These are phyloP conservation scores for Dothistroma septosporum DNA, from an alignment of 2,329 filamentous ascomycete genomes.

Conservation along the genomic window DNA sequence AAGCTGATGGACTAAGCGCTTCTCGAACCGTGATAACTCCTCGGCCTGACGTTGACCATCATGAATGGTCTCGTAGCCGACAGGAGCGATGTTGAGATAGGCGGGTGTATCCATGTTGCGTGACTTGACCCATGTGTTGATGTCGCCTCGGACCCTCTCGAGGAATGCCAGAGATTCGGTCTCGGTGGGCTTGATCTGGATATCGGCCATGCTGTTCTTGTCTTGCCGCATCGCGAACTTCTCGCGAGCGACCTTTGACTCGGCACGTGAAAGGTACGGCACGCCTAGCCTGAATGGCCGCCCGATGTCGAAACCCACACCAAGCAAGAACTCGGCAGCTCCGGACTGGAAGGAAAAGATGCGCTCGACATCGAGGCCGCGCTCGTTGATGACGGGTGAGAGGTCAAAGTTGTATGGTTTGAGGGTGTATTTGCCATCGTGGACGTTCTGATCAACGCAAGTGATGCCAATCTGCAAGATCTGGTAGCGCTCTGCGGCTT, in stretches of 20 bases:
- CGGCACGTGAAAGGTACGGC: slow-evolving; percentile 58
- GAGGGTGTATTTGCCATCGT: slow-evolving; percentile 54
- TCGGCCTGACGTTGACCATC: slow-evolving; percentile 19
- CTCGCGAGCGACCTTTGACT: slow-evolving; percentile 49
- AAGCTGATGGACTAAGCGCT: slow-evolving; percentile 62
- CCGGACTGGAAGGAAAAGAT: slow-evolving; percentile 56
- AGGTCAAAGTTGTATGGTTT: slow-evolving; percentile 63
- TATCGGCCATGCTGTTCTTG: slow-evolving; percentile 40
- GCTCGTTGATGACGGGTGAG: slow-evolving; percentile 51
- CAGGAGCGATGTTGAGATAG: slow-evolving; percentile 35
- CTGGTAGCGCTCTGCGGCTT: slow-evolving; percentile 59
- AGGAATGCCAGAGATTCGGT: slow-evolving; percentile 52
- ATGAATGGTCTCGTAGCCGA: slow-evolving; percentile 15
- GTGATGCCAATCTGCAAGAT: slow-evolving; percentile 66
- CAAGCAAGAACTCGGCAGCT: slow-evolving; percentile 58
- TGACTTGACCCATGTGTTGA: slow-evolving; percentile 46
- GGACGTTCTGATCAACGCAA: slow-evolving; percentile 55
- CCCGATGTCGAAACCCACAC: slow-evolving; percentile 56
- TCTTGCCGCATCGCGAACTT: slow-evolving; percentile 43
- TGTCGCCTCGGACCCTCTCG: slow-evolving; percentile 41
- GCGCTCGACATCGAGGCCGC: slow-evolving; percentile 56
- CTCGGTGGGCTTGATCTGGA: slow-evolving; percentile 52
- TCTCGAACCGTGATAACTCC: slow-evolving; percentile 56
- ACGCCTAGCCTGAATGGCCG: slow-evolving; percentile 55
- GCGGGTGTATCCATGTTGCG: slow-evolving; percentile 24